A percentile compares a stretch with the other conserved stretches of the same genome.
phyloP scores from a whole-genome alignment of 257 asterid genomes.

The Orobanche coerulescens region DNA sequence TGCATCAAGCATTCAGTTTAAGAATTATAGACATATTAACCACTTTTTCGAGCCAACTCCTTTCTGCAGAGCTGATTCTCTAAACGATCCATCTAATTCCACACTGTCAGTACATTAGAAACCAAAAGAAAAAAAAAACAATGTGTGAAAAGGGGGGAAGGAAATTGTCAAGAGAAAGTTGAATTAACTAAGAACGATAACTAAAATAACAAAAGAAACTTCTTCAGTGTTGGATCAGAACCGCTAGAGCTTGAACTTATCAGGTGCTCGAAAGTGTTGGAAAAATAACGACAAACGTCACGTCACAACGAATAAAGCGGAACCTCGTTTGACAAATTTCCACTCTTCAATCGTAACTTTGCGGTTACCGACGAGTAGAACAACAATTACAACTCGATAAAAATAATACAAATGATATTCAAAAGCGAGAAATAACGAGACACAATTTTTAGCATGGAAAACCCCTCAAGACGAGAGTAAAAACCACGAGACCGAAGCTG shows the following conservation, averaged over 20 bases:
- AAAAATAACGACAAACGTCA: too few species aligned
- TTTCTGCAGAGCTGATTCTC: conserved; percentile 48
- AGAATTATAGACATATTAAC: conserved; percentile 24
- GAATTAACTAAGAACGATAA: neutral
- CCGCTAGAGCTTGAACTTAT: neutral
- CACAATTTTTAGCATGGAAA: too few species aligned
- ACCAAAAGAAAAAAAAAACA: neutral
- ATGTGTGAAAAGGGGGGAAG: neutral
- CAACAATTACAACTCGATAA: too few species aligned
- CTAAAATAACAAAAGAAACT: neutral
- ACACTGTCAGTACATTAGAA: conserved; percentile 28
- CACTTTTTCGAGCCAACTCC: conserved; percentile 54
- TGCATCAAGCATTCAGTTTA: conserved; percentile 3
- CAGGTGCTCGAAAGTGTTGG: neutral
- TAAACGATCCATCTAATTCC: conserved; percentile 50
- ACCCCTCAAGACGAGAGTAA: too few species aligned
- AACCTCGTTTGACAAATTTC: too few species aligned
- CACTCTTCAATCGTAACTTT: too few species aligned
- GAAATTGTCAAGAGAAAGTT: neutral
- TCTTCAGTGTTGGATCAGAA: neutral
- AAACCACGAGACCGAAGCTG: too few species aligned
- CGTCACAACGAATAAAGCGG: too few species aligned
- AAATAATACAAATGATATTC: too few species aligned
- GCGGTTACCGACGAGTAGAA: too few species aligned
- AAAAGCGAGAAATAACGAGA: too few species aligned